Conservation (phyloP, 2,329 filamentous ascomycete genomes). For the Paraphaeosphaeria sporulosa region DNA sequence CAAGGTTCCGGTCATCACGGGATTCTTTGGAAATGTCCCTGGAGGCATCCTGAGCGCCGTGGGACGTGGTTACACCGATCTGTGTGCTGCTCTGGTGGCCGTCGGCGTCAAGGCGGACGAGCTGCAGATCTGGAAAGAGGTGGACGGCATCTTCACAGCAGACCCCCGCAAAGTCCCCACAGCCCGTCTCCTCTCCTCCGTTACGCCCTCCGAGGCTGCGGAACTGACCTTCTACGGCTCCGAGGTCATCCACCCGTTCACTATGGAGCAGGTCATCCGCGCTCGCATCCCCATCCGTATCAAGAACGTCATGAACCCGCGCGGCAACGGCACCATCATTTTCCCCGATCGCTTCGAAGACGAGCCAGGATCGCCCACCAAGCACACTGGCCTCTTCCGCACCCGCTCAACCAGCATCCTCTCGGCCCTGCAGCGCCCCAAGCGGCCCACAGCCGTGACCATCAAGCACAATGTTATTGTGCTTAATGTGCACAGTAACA, state of each 20-base stretch:
- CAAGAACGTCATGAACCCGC: constrained; percentile 90
- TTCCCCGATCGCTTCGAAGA: constrained; percentile 74
- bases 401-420: constrained; percentile 57
- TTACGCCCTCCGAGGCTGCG: constrained; percentile 93
- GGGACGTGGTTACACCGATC: constrained; percentile 93
- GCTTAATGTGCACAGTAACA: constrained; percentile 98
- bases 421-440: constrained; percentile 54
- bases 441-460: constrained; percentile 74
- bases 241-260: constrained; percentile 98
- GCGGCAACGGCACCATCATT: constrained; percentile 79
- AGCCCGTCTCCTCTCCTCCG: constrained; percentile 83
- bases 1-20: constrained; percentile 68
- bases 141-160: constrained; percentile 90
- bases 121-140: constrained; percentile 98
- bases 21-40: constrained; percentile 93
- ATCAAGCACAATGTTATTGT: constrained; percentile 98
- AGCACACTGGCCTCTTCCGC: constrained; percentile 64
- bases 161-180: constrained; percentile 92
- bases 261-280: constrained; percentile 89
- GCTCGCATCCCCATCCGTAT: constrained; percentile 87
- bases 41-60: constrained; percentile 91
- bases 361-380: constrained; percentile 61
- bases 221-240: constrained; percentile 80
- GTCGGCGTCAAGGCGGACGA: constrained; percentile 88
- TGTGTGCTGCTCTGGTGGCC: constrained; percentile 90